Conservation (phyloP, 768 basidiomycete genomes). For the Rhizopogon rudus region DNA sequence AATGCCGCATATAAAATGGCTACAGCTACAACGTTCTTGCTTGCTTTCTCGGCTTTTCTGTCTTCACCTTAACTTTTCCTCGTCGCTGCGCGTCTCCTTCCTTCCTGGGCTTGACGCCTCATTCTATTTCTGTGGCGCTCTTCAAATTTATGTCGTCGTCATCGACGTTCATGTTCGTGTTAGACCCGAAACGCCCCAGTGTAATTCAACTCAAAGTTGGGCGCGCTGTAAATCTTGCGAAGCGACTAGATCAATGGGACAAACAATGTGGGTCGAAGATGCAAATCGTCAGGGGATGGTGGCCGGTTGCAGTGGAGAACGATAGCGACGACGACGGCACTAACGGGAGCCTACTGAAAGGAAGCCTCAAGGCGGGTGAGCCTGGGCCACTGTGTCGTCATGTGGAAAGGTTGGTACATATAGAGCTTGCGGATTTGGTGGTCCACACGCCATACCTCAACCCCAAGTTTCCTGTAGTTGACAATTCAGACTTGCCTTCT, state of each 20-base stretch:
- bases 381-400: constrained; percentile 67
- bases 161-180: neutral
- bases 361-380: constrained; percentile 55
- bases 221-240: constrained; percentile 65
- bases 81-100: constrained; percentile 4
- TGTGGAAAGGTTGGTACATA: constrained; percentile 72
- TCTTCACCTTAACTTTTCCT: neutral
- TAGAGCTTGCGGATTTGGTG: constrained; percentile 71
- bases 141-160: constrained; percentile 1
- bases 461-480: constrained; percentile 37
- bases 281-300: constrained; percentile 69
- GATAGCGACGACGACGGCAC: constrained; percentile 30
- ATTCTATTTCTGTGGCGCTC: constrained; percentile 1
- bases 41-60: neutral
- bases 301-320: constrained; percentile 53
- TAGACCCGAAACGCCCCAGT: constrained; percentile 30
- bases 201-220: constrained; percentile 74
- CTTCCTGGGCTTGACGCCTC: constrained; percentile 5
- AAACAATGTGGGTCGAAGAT: constrained; percentile 79
- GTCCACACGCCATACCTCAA: constrained; percentile 56
- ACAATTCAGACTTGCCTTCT: constrained; percentile 20
- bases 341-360: constrained; percentile 52
- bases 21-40: neutral
- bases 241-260: constrained; percentile 73
- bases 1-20: constrained; percentile 3